Evolutionary conservation across 1,284 basidiomycete species (phyloP).

Genomic region (Cryptococcus maquisensis): DNA sequence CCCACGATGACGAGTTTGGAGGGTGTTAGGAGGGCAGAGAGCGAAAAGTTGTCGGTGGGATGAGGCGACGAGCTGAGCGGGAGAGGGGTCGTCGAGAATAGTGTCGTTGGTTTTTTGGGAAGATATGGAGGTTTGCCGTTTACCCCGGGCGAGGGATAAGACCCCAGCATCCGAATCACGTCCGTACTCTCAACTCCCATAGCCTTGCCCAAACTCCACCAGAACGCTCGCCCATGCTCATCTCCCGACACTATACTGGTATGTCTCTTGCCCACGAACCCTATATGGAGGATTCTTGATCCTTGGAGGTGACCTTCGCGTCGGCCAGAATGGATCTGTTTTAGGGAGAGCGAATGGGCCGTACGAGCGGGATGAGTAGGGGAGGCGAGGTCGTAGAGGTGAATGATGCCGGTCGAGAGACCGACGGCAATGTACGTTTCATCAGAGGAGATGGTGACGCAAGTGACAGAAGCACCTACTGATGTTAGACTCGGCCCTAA

Average conservation of each 20-base stretch:
- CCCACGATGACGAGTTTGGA: slow-evolving; percentile 90
- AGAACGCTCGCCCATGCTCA: slow-evolving; percentile 87
- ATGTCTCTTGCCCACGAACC: slow-evolving; percentile 88
- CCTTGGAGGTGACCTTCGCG: slow-evolving; percentile 88
- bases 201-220: slow-evolving; percentile 90
- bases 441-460: slow-evolving; percentile 85
- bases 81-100: slow-evolving; percentile 74
- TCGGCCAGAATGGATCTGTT: slow-evolving; percentile 66
- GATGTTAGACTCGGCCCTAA: not conserved
- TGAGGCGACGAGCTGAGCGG: slow-evolving; percentile 75
- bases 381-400: slow-evolving; percentile 75
- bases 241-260: slow-evolving; percentile 92
- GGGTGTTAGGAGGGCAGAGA: slow-evolving; percentile 83
- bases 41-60: slow-evolving; percentile 73
- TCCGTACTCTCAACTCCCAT: slow-evolving; percentile 94
- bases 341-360: slow-evolving; percentile 27
- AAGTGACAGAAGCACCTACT: slow-evolving; percentile 62
- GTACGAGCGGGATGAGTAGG: slow-evolving; percentile 53
- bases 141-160: slow-evolving; percentile 58
- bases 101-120: slow-evolving; percentile 54
- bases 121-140: slow-evolving; percentile 46
- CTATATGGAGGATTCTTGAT: slow-evolving; percentile 79
- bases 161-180: slow-evolving; percentile 87
- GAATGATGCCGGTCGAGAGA: slow-evolving; percentile 77
- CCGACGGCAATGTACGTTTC: slow-evolving; percentile 90